phyloP scores from a whole-genome alignment of 2,329 filamentous ascomycete genomes.

The Xylaria digitata region DNA sequence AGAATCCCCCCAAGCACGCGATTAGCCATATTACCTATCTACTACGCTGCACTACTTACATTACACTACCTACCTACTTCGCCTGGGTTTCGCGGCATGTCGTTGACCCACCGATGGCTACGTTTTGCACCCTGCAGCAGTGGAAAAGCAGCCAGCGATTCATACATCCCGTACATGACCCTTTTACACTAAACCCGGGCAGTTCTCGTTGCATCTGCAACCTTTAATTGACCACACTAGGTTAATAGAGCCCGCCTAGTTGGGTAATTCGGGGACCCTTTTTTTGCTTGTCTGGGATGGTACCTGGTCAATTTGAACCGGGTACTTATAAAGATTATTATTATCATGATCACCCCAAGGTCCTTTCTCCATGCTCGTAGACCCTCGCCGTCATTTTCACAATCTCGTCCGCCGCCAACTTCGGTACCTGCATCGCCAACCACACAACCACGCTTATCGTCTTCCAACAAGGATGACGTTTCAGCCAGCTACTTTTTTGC shows the following conservation, averaged over 20 bases:
- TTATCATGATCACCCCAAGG: conserved; percentile 55
- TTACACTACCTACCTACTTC: too few species aligned
- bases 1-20: too few species aligned
- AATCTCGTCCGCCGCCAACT: conserved; percentile 27
- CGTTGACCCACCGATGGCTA: conserved; percentile 32
- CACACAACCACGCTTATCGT: conserved; percentile 31
- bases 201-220: conserved; percentile 10
- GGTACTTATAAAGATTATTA: conserved; percentile 39
- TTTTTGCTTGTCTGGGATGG: conserved; percentile 1
- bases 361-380: conserved; percentile 54
- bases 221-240: conserved; percentile 17
- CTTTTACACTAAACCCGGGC: background rate
- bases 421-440: conserved; percentile 35
- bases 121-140: conserved; percentile 18
- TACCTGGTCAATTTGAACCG: conserved; percentile 14
- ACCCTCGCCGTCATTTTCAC: conserved; percentile 39
- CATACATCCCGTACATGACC: conserved; percentile 25
- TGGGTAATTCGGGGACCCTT: conserved; percentile 34
- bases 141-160: conserved; percentile 27
- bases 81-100: conserved; percentile 14
- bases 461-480: conserved; percentile 50
- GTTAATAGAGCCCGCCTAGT: conserved; percentile 18
- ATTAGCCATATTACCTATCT: too few species aligned
- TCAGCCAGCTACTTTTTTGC: conserved; percentile 39
- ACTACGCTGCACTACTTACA: too few species aligned